Conservation (phyloP, 2,329 filamentous ascomycete genomes). For the Penicillium frequentans region DNA sequence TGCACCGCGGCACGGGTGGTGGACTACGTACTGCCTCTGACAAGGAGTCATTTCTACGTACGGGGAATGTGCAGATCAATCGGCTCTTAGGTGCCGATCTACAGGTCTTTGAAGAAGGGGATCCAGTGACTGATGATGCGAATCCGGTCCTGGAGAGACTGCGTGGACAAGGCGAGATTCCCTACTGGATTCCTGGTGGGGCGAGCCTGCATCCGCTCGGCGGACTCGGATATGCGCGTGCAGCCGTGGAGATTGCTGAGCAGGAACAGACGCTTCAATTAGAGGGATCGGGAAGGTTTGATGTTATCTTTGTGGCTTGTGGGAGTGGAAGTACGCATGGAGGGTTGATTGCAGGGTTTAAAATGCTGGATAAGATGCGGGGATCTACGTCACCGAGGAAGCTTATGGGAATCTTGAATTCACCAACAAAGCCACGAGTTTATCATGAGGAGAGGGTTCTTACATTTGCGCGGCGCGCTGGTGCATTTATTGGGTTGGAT, state of each 20-base stretch:
- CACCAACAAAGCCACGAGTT: constrained; percentile 28
- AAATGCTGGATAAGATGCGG: constrained; percentile 27
- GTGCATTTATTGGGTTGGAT: constrained; percentile 30
- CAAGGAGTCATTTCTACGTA: constrained; percentile 19
- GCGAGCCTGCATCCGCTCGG: constrained; percentile 35
- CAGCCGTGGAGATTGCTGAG: constrained; percentile 32
- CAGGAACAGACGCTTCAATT: constrained; percentile 26
- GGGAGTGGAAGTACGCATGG: constrained; percentile 38
- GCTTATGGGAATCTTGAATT: constrained; percentile 34
- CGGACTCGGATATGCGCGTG: constrained; percentile 35
- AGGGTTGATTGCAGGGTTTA: constrained; percentile 37
- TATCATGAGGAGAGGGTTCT: constrained; percentile 34
- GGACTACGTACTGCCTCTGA: constrained; percentile 20
- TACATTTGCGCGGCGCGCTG: constrained; percentile 28
- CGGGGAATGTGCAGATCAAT: constrained; percentile 30
- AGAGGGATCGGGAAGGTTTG: constrained; percentile 26
- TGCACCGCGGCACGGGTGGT: constrained; percentile 31
- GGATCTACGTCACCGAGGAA: constrained; percentile 12
- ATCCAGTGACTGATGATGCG: constrained; percentile 38
- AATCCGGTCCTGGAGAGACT: constrained; percentile 26
- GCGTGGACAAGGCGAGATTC: constrained; percentile 12
- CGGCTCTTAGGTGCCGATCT: constrained; percentile 40
- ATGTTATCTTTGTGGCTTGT: constrained; percentile 38
- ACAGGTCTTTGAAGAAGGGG: constrained; percentile 57
- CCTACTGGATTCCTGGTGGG: constrained; percentile 39